Evolutionary conservation across 2,329 filamentous ascomycete genomes (phyloP).

Genomic region (Alternaria arborescens): DNA sequence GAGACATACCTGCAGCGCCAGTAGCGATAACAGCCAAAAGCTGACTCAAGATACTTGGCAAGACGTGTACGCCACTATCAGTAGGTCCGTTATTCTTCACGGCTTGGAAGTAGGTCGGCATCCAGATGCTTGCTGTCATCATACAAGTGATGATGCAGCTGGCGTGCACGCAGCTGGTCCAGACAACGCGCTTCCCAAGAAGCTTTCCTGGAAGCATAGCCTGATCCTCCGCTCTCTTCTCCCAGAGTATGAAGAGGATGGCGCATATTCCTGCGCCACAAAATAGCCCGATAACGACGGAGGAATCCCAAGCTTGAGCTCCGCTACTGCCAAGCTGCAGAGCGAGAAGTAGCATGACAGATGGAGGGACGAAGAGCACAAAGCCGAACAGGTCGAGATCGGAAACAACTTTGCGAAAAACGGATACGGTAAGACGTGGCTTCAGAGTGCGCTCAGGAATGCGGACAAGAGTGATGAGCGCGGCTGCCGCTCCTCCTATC

Average conservation of each 20-base stretch:
- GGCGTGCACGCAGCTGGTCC: slow-evolving; percentile 29
- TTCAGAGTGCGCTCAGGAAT: slow-evolving; percentile 31
- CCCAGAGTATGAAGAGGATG: slow-evolving; percentile 48
- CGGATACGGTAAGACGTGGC: slow-evolving; percentile 15
- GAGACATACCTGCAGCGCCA: slow-evolving; percentile 28
- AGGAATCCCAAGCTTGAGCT: slow-evolving; percentile 46
- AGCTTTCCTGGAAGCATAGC: slow-evolving; percentile 52
- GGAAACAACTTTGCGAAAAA: slow-evolving; percentile 37
- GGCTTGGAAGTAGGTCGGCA: slow-evolving; percentile 55
- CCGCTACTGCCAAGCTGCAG: slow-evolving; percentile 51
- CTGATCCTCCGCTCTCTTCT: slow-evolving; percentile 45
- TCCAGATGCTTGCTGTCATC: slow-evolving; percentile 26
- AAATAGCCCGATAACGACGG: slow-evolving; percentile 48
- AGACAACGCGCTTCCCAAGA: slow-evolving; percentile 43
- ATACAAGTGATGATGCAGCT: slow-evolving; percentile 20
- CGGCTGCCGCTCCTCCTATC: slow-evolving; percentile 45
- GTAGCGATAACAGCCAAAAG: slow-evolving; percentile 29
- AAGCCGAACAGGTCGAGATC: slow-evolving; percentile 52
- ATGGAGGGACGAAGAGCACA: slow-evolving; percentile 44
- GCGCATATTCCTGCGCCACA: slow-evolving; percentile 41
- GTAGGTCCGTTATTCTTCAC: slow-evolving; percentile 48
- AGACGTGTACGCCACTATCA: slow-evolving; percentile 51
- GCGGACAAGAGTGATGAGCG: slow-evolving; percentile 43
- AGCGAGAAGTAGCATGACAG: slow-evolving; percentile 50
- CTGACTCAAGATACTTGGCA: slow-evolving; percentile 48